Percentiles rank a stretch among this genome's conserved stretches.
Conservation (phyloP, 352 stramenopile species). For the Pythium graminicola region DNA sequence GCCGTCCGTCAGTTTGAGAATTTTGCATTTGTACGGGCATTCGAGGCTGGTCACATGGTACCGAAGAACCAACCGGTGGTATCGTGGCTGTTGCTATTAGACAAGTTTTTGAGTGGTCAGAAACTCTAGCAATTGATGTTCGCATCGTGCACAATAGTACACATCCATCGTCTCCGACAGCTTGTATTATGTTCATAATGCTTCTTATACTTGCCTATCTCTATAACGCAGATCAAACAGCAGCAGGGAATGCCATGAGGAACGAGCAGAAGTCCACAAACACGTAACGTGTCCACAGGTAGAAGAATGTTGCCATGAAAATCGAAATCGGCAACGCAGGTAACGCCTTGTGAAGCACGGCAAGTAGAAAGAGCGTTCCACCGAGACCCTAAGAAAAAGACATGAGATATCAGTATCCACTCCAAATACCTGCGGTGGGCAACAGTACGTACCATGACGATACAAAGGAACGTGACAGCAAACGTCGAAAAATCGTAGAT, state of each 20-base stretch:
- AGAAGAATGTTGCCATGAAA: conserved; percentile 63
- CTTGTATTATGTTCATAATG: too few species aligned
- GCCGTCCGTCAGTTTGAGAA: conserved; percentile 14
- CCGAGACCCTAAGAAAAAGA: conserved; percentile 68
- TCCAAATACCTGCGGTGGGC: too few species aligned
- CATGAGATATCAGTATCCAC: not conserved
- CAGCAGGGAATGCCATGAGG: conserved; percentile 31
- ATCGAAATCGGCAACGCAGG: conserved; percentile 95
- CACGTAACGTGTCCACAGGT: conserved; percentile 83
- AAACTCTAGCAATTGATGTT: too few species aligned
- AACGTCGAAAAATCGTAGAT: conserved; percentile 97
- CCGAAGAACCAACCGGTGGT: conserved; percentile 77
- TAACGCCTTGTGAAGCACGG: conserved; percentile 93
- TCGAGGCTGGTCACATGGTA: conserved; percentile 86
- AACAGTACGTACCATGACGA: conserved; percentile 91
- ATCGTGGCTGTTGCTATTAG: conserved; percentile 75
- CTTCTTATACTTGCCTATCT: too few species aligned
- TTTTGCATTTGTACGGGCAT: conserved; percentile 85
- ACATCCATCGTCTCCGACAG: too few species aligned
- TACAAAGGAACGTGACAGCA: too few species aligned
- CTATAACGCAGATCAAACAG: too few species aligned
- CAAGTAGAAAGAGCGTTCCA: conserved; percentile 93
- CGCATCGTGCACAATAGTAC: too few species aligned
- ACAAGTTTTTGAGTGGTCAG: conserved; percentile 58
- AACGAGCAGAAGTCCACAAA: conserved; percentile 69